Conservation (phyloP, 805 yeast species). For the Schwanniomyces sp. region DNA sequence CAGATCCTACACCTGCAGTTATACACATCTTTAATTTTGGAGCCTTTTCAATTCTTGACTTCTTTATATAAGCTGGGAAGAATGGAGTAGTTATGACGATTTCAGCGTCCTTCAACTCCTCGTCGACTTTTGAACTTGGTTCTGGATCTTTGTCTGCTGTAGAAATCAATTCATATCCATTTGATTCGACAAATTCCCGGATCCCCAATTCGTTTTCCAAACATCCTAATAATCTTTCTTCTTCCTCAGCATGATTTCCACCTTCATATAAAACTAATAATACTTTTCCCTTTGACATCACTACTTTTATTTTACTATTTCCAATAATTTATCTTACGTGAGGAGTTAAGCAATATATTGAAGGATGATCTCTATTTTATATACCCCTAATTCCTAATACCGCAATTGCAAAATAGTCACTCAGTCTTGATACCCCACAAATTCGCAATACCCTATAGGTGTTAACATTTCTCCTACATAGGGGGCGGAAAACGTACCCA, state of each 20-base stretch:
- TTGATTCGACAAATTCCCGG: slow-evolving; percentile 57
- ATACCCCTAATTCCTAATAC: not conserved
- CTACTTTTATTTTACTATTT: not conserved
- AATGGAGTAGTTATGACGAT: slow-evolving; percentile 80
- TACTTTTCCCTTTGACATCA: slow-evolving; percentile 36
- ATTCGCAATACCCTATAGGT: not conserved
- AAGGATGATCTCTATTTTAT: too few relatives aligned
- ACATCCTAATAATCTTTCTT: slow-evolving; percentile 63
- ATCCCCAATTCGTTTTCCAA: slow-evolving; percentile 77
- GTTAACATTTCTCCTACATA: too few relatives aligned
- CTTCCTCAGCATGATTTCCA: slow-evolving; percentile 57
- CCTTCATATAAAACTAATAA: slow-evolving; percentile 61
- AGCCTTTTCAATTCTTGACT: slow-evolving; percentile 66
- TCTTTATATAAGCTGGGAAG: slow-evolving; percentile 75
- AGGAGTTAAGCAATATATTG: too few relatives aligned
- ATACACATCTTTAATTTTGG: slow-evolving; percentile 67
- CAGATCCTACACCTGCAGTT: slow-evolving; percentile 87
- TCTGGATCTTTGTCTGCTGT: slow-evolving; percentile 71
- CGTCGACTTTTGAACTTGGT: slow-evolving; percentile 55
- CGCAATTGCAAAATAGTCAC: not conserved
- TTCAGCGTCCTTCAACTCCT: slow-evolving; percentile 69
- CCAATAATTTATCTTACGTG: not conserved
- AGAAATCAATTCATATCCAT: slow-evolving; percentile 66
- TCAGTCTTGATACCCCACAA: not conserved
- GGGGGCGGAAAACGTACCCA: too few relatives aligned